A percentile compares a stretch with the other conserved stretches of the same genome.
Evolutionary conservation across 1,284 basidiomycete species (phyloP).

Genomic region (Blastosporella zonata): DNA sequence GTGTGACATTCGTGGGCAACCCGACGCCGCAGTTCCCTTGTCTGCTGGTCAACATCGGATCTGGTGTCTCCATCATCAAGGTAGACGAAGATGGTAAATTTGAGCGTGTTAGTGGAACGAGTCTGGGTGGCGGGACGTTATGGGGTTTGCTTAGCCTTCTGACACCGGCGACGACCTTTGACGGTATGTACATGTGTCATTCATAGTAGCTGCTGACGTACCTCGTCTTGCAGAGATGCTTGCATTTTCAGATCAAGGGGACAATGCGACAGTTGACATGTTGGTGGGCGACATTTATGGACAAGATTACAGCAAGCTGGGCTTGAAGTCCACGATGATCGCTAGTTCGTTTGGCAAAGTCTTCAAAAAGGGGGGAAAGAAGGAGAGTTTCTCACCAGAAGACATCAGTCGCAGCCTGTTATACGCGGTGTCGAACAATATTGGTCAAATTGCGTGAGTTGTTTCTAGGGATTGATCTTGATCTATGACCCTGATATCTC

Average conservation of each 20-base stretch:
- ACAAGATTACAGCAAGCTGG: conserved; percentile 89
- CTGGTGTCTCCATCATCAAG: conserved; percentile 96
- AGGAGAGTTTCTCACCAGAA: conserved; percentile 80
- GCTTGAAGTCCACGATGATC: conserved; percentile 96
- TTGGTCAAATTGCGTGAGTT: conserved; percentile 97
- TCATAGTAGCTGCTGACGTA: conserved; percentile 11
- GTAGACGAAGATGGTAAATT: conserved; percentile 94
- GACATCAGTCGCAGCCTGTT: conserved; percentile 94
- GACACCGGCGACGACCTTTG: conserved; percentile 94
- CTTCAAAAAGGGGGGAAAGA: conserved; percentile 84
- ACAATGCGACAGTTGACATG: conserved; percentile 97
- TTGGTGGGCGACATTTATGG: conserved; percentile 99
- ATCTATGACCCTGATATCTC: conserved; percentile 12
- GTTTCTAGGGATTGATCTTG: conserved; percentile 15
- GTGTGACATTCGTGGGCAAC: conserved; percentile 81
- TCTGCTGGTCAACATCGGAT: conserved; percentile 96
- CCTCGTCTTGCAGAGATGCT: conserved; percentile 84
- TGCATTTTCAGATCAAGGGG: conserved; percentile 87
- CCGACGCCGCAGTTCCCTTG: conserved; percentile 91
- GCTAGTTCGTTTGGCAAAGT: conserved; percentile 99
- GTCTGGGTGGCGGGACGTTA: conserved; percentile 97
- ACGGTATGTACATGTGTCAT: conserved; percentile 60
- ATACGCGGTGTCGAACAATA: conserved; percentile 98
- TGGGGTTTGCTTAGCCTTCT: conserved; percentile 95
- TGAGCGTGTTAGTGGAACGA: conserved; percentile 97